These are phyloP conservation scores for Ciborinia camelliae DNA, from an alignment of 2,329 filamentous ascomycete species.

Conservation along the genomic window DNA sequence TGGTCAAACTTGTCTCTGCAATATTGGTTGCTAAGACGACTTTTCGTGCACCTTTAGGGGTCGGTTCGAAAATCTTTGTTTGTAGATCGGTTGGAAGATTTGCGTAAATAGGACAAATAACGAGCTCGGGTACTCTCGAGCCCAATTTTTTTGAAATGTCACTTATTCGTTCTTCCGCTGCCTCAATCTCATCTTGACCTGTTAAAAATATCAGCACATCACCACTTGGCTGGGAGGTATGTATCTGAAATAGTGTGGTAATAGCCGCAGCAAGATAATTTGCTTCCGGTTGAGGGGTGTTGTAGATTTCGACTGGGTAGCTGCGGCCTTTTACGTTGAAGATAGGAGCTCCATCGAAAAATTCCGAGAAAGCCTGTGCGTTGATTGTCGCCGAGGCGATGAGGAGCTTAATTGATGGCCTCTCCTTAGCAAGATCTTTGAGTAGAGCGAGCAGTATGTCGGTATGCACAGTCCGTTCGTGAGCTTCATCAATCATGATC, in stretches of 20 bases:
- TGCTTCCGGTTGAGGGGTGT: conserved; percentile 84
- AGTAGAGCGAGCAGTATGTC: conserved; percentile 86
- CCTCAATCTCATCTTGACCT: conserved; percentile 93
- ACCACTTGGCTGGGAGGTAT: conserved; percentile 77
- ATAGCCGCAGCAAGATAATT: conserved; percentile 91
- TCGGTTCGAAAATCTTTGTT: conserved; percentile 90
- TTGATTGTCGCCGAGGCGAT: conserved; percentile 96
- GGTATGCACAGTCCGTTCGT: conserved; percentile 87
- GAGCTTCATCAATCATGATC: conserved; percentile 95
- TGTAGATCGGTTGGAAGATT: conserved; percentile 89
- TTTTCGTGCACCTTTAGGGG: conserved; percentile 79
- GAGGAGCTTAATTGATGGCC: conserved; percentile 82
- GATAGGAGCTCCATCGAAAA: conserved; percentile 89
- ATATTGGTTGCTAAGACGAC: conserved; percentile 96
- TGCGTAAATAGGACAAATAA: conserved; percentile 91
- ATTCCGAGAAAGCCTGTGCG: conserved; percentile 84
- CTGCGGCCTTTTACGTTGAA: conserved; percentile 90
- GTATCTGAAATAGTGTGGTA: conserved; percentile 92
- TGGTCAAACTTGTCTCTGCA: conserved; percentile 91
- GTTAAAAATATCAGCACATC: conserved; percentile 95
- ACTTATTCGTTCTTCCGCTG: conserved; percentile 76
- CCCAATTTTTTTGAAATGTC: conserved; percentile 87
- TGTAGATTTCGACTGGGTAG: conserved; percentile 88
- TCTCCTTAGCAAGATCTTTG: conserved; percentile 79
- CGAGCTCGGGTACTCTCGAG: conserved; percentile 76